phyloP scores from a whole-genome alignment of 208 protist species.

The Leishmania major region DNA sequence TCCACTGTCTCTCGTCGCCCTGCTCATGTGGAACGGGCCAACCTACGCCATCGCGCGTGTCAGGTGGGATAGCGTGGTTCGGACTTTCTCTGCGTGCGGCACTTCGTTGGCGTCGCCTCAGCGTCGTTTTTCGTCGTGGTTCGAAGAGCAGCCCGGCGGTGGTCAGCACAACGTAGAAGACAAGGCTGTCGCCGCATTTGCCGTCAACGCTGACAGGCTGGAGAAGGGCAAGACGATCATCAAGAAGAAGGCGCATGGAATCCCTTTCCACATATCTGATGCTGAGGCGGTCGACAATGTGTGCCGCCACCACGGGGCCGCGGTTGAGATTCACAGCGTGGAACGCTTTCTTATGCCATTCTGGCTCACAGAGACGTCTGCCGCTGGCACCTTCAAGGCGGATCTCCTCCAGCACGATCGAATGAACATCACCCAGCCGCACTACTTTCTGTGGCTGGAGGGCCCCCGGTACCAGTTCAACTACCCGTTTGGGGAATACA shows the following conservation, averaged over 20 bases:
- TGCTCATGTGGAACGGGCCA: neutral
- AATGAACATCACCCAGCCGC: constrained; percentile 72
- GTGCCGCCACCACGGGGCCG: constrained; percentile 72
- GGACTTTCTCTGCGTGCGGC: neutral
- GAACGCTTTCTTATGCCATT: constrained; percentile 88
- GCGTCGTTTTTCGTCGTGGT: constrained; percentile 60
- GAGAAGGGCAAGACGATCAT: constrained; percentile 65
- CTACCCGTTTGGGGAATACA: constrained; percentile 88
- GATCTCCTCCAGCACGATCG: constrained; percentile 85
- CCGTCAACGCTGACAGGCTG: constrained; percentile 63
- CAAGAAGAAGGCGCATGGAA: constrained; percentile 74
- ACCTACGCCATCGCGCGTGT: neutral
- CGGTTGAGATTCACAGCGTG: constrained; percentile 63
- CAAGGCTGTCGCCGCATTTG: constrained; percentile 57
- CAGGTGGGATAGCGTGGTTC: neutral
- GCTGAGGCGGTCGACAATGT: constrained; percentile 79
- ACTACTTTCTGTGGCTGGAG: constrained; percentile 84
- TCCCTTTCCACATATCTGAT: constrained; percentile 81
- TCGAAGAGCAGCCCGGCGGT: constrained; percentile 53
- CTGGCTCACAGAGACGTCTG: constrained; percentile 78
- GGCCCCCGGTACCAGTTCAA: constrained; percentile 85
- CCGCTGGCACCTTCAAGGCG: constrained; percentile 70
- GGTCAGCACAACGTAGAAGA: constrained; percentile 21
- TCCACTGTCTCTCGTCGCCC: neutral
- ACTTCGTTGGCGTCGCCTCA: neutral